phyloP scores from a whole-genome alignment of 2,329 filamentous ascomycete genomes.

The Sclerotiophoma versabilis region DNA sequence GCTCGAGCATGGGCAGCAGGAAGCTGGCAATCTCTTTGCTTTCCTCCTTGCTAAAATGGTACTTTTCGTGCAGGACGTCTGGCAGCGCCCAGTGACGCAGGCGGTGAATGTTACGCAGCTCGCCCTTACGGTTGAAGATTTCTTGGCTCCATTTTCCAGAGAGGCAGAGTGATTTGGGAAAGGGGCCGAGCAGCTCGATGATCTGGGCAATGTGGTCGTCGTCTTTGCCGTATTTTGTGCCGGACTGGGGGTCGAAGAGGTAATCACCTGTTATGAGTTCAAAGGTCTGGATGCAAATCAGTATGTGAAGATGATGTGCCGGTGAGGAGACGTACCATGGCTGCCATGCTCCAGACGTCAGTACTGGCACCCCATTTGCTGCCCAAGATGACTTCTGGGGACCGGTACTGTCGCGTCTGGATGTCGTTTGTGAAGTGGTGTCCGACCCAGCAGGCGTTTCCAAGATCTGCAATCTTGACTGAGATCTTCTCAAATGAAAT shows the following conservation, averaged over 20 bases:
- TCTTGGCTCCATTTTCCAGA: constrained; percentile 97
- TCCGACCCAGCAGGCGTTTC: constrained; percentile 98
- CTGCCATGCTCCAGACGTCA: constrained; percentile 99
- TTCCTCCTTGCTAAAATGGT: constrained; percentile 89
- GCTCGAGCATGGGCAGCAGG: constrained; percentile 86
- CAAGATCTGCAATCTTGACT: constrained; percentile 97
- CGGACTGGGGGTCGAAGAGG: constrained; percentile 96
- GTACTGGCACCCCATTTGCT: constrained; percentile 99
- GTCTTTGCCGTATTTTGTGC: constrained; percentile 98
- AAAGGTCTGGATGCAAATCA: constrained; percentile 71
- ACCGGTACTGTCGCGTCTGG: constrained; percentile 95
- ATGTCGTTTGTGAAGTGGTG: constrained; percentile 99
- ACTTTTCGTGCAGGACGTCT: constrained; percentile 94
- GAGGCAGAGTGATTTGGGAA: constrained; percentile 89
- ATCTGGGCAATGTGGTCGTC: constrained; percentile 99
- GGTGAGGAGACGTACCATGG: constrained; percentile 75
- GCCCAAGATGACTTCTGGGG: constrained; percentile 94
- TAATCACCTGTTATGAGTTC: constrained; percentile 98
- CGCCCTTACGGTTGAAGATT: constrained; percentile 97
- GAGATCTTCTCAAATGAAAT: constrained; percentile 80
- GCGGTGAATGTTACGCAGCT: constrained; percentile 95
- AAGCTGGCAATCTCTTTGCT: constrained; percentile 81
- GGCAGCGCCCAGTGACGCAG: constrained; percentile 94
- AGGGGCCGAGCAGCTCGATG: constrained; percentile 92
- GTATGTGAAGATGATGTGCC: background rate